Percentiles rank a stretch among this genome's conserved stretches.
phyloP scores from a whole-genome alignment of 2,329 filamentous ascomycete genomes.

The Chalara sp. region DNA sequence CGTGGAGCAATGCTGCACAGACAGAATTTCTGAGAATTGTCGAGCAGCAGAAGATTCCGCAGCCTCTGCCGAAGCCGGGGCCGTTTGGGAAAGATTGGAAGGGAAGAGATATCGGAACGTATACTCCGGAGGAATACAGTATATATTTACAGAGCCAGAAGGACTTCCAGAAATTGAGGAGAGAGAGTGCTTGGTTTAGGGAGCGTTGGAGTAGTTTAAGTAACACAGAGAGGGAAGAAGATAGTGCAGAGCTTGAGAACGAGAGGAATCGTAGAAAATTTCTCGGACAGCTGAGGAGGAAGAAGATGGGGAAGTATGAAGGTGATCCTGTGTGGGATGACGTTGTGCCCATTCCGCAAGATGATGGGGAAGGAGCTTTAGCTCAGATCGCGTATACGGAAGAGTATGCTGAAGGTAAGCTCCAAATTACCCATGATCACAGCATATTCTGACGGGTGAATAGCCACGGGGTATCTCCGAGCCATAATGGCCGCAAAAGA shows the following conservation, averaged over 20 bases:
- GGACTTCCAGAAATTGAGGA: conserved; percentile 12
- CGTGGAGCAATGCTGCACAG: conserved; percentile 16
- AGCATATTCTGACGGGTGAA: neutral
- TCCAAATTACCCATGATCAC: neutral
- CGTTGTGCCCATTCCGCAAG: conserved; percentile 72
- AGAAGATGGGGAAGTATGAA: conserved; percentile 23
- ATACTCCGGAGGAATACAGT: conserved; percentile 16
- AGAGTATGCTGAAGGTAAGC: conserved; percentile 73
- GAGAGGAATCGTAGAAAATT: conserved; percentile 21
- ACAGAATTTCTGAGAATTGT: conserved; percentile 22
- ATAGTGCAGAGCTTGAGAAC: conserved; percentile 11
- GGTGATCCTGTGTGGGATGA: conserved; percentile 74
- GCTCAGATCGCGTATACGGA: conserved; percentile 89
- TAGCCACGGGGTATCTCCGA: conserved; percentile 84
- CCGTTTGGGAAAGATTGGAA: conserved; percentile 17
- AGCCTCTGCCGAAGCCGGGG: conserved; percentile 17
- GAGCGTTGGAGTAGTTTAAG: conserved; percentile 4
- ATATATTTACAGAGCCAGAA: conserved; percentile 14
- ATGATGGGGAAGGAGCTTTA: conserved; percentile 77
- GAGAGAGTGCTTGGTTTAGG: conserved; percentile 17
- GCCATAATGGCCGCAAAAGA: conserved; percentile 90
- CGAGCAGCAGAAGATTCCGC: conserved; percentile 19
- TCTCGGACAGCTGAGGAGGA: neutral
- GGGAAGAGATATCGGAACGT: conserved; percentile 17
- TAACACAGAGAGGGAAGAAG: conserved; percentile 2